A percentile compares a stretch with the other conserved stretches of the same genome.
Evolutionary conservation across 2,329 filamentous ascomycete genomes (phyloP).

Genomic region (Penicillium thymicola): DNA sequence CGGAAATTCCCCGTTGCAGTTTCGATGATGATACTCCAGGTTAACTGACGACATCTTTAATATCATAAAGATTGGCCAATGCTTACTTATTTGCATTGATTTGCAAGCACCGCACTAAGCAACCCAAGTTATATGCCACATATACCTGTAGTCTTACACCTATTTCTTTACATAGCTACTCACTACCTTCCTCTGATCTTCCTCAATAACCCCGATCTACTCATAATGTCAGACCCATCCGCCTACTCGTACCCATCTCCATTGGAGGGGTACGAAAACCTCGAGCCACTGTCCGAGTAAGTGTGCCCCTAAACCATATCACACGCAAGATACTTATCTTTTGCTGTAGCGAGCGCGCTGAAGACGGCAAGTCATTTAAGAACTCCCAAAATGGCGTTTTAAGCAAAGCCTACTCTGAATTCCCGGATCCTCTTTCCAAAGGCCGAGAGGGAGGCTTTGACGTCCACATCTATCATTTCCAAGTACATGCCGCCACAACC

Average conservation of each 20-base stretch:
- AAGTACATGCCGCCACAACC: slow-evolving; percentile 31
- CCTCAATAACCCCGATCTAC: background rate
- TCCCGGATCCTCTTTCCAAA: slow-evolving; percentile 66
- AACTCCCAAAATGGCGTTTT: slow-evolving; percentile 61
- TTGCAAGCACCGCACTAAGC: background rate
- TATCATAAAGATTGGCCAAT: background rate
- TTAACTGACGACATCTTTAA: background rate
- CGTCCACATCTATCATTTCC: slow-evolving; percentile 79
- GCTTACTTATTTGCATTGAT: slow-evolving; percentile 6
- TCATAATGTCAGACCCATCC: slow-evolving; percentile 49
- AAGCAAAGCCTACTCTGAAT: slow-evolving; percentile 68
- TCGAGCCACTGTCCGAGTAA: slow-evolving; percentile 47
- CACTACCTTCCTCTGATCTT: background rate
- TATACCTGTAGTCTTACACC: background rate
- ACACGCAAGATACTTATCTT: background rate
- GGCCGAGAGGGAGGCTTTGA: slow-evolving; percentile 72
- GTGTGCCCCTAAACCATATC: slow-evolving; percentile 9
- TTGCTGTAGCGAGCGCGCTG: slow-evolving; percentile 52
- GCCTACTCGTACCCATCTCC: slow-evolving; percentile 56
- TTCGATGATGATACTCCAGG: background rate
- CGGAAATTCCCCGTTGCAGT: slow-evolving; percentile 8
- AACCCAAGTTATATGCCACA: background rate
- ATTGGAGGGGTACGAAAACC: slow-evolving; percentile 50
- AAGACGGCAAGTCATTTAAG: slow-evolving; percentile 73
- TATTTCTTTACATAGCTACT: background rate